phyloP scores from a whole-genome alignment of 2,329 filamentous ascomycete species.

The Fusarium citri region DNA sequence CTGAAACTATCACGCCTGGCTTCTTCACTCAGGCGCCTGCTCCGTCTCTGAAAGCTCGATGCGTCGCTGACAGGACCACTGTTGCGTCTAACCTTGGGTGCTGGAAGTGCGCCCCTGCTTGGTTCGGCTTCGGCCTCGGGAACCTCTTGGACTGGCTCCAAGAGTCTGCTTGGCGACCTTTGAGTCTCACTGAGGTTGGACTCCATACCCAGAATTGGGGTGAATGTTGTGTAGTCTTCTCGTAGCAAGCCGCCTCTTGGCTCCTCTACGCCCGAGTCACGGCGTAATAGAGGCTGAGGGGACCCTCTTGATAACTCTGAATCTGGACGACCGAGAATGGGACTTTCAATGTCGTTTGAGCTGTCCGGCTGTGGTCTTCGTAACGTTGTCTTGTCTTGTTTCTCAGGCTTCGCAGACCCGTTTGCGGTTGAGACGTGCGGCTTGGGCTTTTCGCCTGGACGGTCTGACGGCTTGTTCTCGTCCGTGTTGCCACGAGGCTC shows the following conservation, averaged over 20 bases:
- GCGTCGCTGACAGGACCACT: constrained; percentile 55
- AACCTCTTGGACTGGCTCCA: constrained; percentile 65
- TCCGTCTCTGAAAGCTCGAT: constrained; percentile 52
- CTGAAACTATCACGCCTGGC: constrained; percentile 62
- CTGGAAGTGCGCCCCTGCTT: constrained; percentile 22
- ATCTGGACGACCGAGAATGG: constrained; percentile 51
- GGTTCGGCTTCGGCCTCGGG: constrained; percentile 58
- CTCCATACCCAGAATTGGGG: constrained; percentile 36
- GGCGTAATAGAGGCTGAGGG: constrained; percentile 47
- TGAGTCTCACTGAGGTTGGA: constrained; percentile 54
- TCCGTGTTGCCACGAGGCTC: constrained; percentile 6
- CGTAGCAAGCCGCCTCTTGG: constrained; percentile 47
- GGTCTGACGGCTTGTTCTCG: constrained; percentile 10
- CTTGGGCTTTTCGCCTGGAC: background rate
- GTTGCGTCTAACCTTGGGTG: constrained; percentile 52
- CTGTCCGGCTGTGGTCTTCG: constrained; percentile 42
- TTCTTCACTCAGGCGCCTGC: constrained; percentile 50
- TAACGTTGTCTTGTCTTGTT: constrained; percentile 41
- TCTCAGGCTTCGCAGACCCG: constrained; percentile 37
- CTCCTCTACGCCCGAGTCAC: constrained; percentile 49
- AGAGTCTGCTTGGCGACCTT: constrained; percentile 56
- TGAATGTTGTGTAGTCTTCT: constrained; percentile 47
- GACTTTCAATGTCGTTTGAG: constrained; percentile 53
- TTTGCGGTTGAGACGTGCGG: constrained; percentile 26
- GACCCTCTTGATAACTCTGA: constrained; percentile 25